A percentile compares a stretch with the other conserved stretches of the same genome.
phyloP scores from a whole-genome alignment of 2,329 filamentous ascomycete genomes.

The Aspergillus intermedius region DNA sequence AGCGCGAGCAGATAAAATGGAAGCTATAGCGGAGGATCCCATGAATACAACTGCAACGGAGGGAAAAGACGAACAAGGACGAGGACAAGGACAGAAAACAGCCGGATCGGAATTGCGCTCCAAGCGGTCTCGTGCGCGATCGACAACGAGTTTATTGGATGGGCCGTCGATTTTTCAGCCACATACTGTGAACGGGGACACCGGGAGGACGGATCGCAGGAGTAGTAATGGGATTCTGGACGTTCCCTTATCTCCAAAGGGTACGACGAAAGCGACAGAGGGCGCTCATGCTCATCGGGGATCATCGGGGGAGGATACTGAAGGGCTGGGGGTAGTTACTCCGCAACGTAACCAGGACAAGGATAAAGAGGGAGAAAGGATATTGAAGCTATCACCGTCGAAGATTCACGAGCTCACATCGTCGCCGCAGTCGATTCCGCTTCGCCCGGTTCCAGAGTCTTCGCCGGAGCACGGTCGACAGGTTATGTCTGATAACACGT shows the following conservation, averaged over 20 bases:
- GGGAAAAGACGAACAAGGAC: neutral
- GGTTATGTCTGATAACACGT: conserved; percentile 15
- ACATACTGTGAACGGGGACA: neutral
- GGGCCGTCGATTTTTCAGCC: neutral
- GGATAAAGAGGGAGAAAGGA: conserved; percentile 24
- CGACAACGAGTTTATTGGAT: neutral
- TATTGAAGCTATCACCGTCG: conserved; percentile 48
- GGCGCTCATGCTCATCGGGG: conserved; percentile 11
- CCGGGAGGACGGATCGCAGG: neutral
- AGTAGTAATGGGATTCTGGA: neutral
- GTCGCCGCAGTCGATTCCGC: conserved; percentile 49
- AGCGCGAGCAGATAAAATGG: neutral
- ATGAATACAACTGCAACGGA: neutral
- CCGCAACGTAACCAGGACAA: conserved; percentile 19
- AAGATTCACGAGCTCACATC: conserved; percentile 51
- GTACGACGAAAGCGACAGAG: neutral
- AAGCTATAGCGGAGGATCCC: neutral
- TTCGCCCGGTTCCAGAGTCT: conserved; percentile 33
- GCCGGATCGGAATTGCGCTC: neutral
- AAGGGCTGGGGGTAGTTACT: conserved; percentile 7
- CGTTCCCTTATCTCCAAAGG: neutral
- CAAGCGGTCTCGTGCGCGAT: neutral
- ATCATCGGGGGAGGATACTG: conserved; percentile 24
- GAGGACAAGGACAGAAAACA: neutral
- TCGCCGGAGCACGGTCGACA: conserved; percentile 14